Evolutionary conservation across 1,284 basidiomycete species (phyloP).

Genomic region (Heterobasidion irregulare): DNA sequence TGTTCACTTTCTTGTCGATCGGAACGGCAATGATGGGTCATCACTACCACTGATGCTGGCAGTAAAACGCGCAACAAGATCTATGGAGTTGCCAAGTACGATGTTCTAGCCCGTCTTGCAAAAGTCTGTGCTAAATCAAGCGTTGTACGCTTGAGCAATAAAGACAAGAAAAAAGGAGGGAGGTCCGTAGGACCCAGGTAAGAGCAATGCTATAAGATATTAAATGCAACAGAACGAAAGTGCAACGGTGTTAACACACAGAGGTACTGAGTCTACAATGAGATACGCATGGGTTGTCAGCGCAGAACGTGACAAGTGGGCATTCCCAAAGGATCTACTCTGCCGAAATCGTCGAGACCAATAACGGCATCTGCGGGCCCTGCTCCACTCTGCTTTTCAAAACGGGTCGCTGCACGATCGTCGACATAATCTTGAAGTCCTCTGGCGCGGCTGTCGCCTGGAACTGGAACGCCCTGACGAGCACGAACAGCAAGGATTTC

Average conservation of each 20-base stretch:
- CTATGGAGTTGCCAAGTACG: no score
- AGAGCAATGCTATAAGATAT: no score
- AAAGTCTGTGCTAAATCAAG: no score
- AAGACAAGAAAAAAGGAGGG: no score
- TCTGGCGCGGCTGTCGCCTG: conserved; percentile 18
- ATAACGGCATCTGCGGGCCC: conserved; percentile 16
- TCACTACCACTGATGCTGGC: not conserved
- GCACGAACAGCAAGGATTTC: conserved; percentile 34
- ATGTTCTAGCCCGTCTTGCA: no score
- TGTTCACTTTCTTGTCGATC: not conserved
- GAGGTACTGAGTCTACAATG: no score
- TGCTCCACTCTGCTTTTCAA: conserved; percentile 10
- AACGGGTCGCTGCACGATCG: conserved; percentile 15
- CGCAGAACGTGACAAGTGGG: no score
- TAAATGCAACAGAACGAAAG: no score
- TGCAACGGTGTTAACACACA: no score
- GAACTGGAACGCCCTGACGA: conserved; percentile 32
- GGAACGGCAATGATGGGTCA: not conserved
- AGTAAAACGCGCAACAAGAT: not conserved
- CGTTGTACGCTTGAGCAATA: no score
- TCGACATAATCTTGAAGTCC: conserved; percentile 13
- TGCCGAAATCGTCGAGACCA: not conserved
- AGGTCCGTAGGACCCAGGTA: no score
- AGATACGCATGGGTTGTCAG: no score
- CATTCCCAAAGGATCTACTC: not conserved